phyloP scores from a whole-genome alignment of 805 yeast species.

The Naumovozyma castellii region DNA sequence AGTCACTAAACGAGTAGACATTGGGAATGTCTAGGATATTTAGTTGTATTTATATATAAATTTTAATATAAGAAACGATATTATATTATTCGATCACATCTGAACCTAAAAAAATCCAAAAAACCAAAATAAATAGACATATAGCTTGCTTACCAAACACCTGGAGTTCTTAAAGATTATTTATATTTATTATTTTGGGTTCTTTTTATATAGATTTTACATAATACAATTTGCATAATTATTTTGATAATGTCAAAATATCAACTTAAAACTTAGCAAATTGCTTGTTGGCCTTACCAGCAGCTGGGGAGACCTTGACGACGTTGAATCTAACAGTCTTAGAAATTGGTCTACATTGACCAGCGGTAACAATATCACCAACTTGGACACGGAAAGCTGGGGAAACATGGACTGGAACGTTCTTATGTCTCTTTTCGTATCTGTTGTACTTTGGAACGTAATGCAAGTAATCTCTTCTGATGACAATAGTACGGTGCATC shows the following conservation, averaged over 20 bases:
- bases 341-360: conserved; percentile 99
- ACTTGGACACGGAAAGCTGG: conserved; percentile 99
- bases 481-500: conserved; percentile 99
- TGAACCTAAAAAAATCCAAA: too few relatives aligned
- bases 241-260: too few relatives aligned
- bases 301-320: conserved; percentile 84
- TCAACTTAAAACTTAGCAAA: conserved; percentile 46
- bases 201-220: neutral
- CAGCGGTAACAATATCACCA: conserved; percentile 98
- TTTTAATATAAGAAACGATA: neutral
- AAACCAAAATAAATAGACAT: too few relatives aligned
- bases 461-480: conserved; percentile 99
- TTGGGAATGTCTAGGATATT: too few relatives aligned
- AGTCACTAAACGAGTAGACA: too few relatives aligned
- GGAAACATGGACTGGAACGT: conserved; percentile 98
- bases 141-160: too few relatives aligned
- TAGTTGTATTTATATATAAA: neutral
- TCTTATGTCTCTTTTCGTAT: conserved; percentile 99
- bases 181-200: neutral
- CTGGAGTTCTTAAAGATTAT: neutral
- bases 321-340: conserved; percentile 99
- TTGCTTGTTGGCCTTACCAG: conserved; percentile 73
- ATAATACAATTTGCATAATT: neutral
- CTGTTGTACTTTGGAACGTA: conserved; percentile 99
- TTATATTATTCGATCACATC: neutral